Percentiles rank a stretch among this genome's conserved stretches.
These are phyloP conservation scores for Aschersonia sp. DNA, from an alignment of 2,329 filamentous ascomycete genomes.

Conservation along the genomic window DNA sequence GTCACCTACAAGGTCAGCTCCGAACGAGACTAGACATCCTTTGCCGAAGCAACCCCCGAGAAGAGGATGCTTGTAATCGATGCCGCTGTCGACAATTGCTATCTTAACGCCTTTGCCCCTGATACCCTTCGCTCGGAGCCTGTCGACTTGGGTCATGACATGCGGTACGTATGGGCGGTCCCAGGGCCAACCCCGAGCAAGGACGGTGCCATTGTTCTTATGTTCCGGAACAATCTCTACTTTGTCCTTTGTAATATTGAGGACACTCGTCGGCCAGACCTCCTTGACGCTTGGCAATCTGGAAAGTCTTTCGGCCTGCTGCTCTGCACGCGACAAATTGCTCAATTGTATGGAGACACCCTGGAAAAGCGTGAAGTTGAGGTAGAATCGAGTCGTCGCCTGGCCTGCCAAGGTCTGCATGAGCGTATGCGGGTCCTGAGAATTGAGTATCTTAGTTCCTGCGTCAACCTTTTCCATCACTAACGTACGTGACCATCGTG, in stretches of 20 bases:
- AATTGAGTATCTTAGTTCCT: not conserved
- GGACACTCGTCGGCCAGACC: not conserved
- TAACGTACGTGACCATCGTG: not conserved
- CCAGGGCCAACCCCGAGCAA: not conserved
- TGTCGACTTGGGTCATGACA: constrained; percentile 6
- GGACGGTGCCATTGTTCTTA: not conserved
- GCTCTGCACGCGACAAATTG: not conserved
- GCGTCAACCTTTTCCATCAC: not conserved
- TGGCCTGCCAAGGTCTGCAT: not conserved
- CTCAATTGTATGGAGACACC: not conserved
- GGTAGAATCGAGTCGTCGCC: not conserved
- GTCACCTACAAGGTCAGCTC: constrained; percentile 12
- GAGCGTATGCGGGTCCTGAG: not conserved
- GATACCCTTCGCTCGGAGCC: constrained; percentile 4
- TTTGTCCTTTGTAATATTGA: not conserved
- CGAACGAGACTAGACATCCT: constrained; percentile 22
- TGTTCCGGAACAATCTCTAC: not conserved
- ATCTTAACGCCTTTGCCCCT: constrained; percentile 7
- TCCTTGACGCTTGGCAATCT: not conserved
- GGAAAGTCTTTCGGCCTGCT: not conserved
- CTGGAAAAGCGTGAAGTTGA: not conserved
- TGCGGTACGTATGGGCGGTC: constrained; percentile 1
- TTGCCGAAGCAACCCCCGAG: constrained; percentile 44
- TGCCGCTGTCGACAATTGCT: constrained; percentile 10
- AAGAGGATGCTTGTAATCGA: constrained; percentile 44